Base-by-base conservation (phyloP, 495 filamentous ascomycete genomes). In the Thermothielavioides terrestris region DNA sequence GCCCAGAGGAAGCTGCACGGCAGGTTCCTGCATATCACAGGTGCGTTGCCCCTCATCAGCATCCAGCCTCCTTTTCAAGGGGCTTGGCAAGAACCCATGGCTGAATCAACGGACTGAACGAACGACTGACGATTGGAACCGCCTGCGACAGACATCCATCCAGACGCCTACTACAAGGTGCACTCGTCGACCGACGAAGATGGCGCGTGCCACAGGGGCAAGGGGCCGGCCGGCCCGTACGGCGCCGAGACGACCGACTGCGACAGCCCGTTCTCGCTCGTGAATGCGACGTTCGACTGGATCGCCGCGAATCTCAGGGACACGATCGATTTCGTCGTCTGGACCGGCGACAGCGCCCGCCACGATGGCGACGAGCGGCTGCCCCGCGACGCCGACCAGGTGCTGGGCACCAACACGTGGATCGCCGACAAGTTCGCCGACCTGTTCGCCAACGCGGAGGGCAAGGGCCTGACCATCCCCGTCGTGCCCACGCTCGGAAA, bases 301-400 rank as follows among this genome's bases (percentile, higher is more conserved):
- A 85, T 99, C 46, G 74, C 81, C n/a, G 75, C 82, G 23, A 84
- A 95, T 56, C 59, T 99, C 30, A 85, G 80, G 60, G 87, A 88
- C 68, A 64, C 81, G 10, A 77, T 99, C 44, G 92, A 99, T 67
- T 99, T 99, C 61, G 84, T 97, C 32, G 73, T 99, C 43, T 99
- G 94, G 94, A 97, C 94, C 0, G 92, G 92, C 47, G 92, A 99
- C 65, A 94, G 88, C 18, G 91, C 88, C 26, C 81, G 94, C 51
- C 92, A 98, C 65, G 92, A 96, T 65, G 94, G 84, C 67, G 92
- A 98, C 60, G 89, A 90, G 62, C 63, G 77, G 32, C 78, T 86
- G 15, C 92, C 92, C 15, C 84, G 92, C 42, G 84, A 72, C 15
- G 69, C 78, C 32, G 67, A 74, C 10, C 84, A 97, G 62, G 82